A percentile compares a stretch with the other conserved stretches of the same genome.
Evolutionary conservation across 208 protist genomes (phyloP).

Genomic region (Trypanosoma congolense): DNA sequence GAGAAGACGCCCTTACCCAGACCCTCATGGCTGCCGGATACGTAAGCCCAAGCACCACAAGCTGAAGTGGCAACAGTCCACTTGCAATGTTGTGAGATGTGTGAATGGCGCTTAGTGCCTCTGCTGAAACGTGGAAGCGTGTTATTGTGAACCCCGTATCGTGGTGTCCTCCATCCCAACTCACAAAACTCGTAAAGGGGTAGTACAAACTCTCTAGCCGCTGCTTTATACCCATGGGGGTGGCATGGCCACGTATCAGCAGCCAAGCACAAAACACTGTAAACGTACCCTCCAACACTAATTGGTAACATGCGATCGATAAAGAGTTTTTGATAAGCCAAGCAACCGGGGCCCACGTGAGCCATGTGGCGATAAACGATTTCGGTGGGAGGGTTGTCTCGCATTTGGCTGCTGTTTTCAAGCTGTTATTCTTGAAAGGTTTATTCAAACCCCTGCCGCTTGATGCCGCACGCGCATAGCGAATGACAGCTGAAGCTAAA

Average conservation of each 20-base stretch:
- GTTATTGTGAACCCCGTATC: conserved; percentile 35
- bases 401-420: conserved; percentile 3
- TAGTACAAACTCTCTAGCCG: conserved; percentile 33
- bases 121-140: conserved; percentile 35
- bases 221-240: conserved; percentile 27
- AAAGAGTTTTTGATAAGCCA: conserved; percentile 59
- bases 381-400: not conserved
- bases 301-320: conserved; percentile 57
- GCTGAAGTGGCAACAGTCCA: conserved; percentile 56
- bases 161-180: conserved; percentile 40
- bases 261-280: conserved; percentile 39
- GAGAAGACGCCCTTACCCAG: not conserved
- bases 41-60: conserved; percentile 39
- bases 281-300: conserved; percentile 46
- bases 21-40: conserved; percentile 29
- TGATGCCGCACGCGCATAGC: not conserved
- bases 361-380: not conserved
- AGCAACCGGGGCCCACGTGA: conserved; percentile 24
- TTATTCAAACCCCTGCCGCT: not conserved
- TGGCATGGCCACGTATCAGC: conserved; percentile 26
- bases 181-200: conserved; percentile 46
- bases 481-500: not conserved
- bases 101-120: conserved; percentile 56
- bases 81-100: conserved; percentile 62
- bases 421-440: not conserved